Evolutionary conservation across 805 yeast species (phyloP).

Genomic region (Metschnikowia reukaufii): DNA sequence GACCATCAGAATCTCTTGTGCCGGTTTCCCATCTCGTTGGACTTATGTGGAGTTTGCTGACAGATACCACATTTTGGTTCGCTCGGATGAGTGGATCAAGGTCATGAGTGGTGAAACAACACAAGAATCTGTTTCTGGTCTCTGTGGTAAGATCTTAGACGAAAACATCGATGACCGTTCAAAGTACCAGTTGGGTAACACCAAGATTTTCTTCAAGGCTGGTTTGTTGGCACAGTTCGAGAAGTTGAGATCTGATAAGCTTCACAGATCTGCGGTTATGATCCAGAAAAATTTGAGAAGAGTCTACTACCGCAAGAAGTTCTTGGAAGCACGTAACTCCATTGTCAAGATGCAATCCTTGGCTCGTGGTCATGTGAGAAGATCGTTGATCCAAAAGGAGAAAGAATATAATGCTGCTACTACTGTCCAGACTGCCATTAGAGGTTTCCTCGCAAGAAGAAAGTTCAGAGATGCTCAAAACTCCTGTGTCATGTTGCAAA

Average conservation of each 20-base stretch:
- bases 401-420: conserved; percentile 63
- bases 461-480: conserved; percentile 31
- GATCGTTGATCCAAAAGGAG: conserved; percentile 56
- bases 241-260: conserved; percentile 76
- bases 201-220: conserved; percentile 93
- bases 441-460: conserved; percentile 54
- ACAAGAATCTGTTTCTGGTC: conserved; percentile 56
- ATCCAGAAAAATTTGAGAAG: conserved; percentile 83
- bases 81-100: conserved; percentile 65
- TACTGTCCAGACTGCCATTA: conserved; percentile 63
- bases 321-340: conserved; percentile 52
- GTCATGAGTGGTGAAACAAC: conserved; percentile 53
- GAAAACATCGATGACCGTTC: conserved; percentile 61
- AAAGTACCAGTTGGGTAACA: conserved; percentile 86
- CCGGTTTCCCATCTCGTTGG: conserved; percentile 97
- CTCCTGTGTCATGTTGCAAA: conserved; percentile 46
- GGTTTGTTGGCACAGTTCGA: conserved; percentile 94
- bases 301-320: conserved; percentile 60
- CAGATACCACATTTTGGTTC: conserved; percentile 80
- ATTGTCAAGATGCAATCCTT: conserved; percentile 59
- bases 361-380: conserved; percentile 60
- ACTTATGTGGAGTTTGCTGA: conserved; percentile 89
- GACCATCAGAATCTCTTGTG: conserved; percentile 94
- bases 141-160: conserved; percentile 67
- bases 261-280: conserved; percentile 72